phyloP scores from a whole-genome alignment of 2,329 filamentous ascomycete species.

The Botrytis deweyae region DNA sequence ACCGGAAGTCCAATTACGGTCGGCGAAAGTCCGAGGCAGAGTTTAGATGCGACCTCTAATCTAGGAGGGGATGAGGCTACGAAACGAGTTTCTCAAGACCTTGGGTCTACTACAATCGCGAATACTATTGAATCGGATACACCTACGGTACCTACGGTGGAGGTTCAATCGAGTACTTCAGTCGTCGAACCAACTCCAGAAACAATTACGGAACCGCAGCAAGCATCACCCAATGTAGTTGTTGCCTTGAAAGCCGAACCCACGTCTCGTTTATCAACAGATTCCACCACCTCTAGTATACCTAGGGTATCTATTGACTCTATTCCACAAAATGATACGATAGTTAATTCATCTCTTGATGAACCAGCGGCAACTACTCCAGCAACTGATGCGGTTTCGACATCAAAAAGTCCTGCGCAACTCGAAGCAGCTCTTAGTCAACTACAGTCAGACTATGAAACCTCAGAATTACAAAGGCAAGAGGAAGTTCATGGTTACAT shows the following conservation, averaged over 20 bases:
- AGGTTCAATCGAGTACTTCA: conserved; percentile 24
- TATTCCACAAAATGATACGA: conserved; percentile 25
- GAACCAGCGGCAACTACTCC: conserved; percentile 23
- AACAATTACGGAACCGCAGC: not conserved
- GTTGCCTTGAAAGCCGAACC: conserved; percentile 29
- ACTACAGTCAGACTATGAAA: conserved; percentile 38
- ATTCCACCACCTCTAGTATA: conserved; percentile 34
- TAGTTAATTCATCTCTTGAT: conserved; percentile 38
- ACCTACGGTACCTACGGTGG: conserved; percentile 30
- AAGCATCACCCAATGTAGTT: conserved; percentile 23
- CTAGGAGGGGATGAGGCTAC: conserved; percentile 19
- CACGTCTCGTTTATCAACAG: conserved; percentile 32
- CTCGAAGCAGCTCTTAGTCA: conserved; percentile 44
- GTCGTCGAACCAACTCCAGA: not conserved
- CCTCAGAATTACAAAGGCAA: conserved; percentile 54
- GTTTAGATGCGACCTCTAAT: conserved; percentile 43
- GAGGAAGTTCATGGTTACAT: conserved; percentile 82
- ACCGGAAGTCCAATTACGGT: conserved; percentile 52
- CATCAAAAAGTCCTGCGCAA: conserved; percentile 35
- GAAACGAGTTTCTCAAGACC: conserved; percentile 16
- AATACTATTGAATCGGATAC: conserved; percentile 3
- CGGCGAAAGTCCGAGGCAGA: conserved; percentile 45
- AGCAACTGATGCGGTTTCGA: conserved; percentile 1
- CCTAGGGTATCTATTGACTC: conserved; percentile 34
- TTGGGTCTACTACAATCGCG: not conserved